Evolutionary conservation across 1,139 yeast species (phyloP).

Genomic region (Scheffersomyces quercinus): DNA sequence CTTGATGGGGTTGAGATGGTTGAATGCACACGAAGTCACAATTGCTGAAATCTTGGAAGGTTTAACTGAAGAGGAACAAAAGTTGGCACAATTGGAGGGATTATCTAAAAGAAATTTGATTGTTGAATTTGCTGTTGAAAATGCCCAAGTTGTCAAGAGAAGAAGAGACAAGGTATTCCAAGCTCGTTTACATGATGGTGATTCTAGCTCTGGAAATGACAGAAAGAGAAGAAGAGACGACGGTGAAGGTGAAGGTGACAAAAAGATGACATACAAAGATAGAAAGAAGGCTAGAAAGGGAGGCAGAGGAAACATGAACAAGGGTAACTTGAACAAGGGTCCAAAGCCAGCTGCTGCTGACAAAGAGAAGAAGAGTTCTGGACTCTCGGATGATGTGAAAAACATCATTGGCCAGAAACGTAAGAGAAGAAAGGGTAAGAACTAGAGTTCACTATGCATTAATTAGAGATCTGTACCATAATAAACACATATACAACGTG

Average conservation of each 20-base stretch:
- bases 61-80: constrained; percentile 66
- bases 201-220: constrained; percentile 12
- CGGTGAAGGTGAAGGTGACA: constrained; percentile 17
- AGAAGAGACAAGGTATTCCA: constrained; percentile 68
- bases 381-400: constrained; percentile 55
- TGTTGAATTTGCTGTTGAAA: constrained; percentile 94
- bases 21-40: constrained; percentile 88
- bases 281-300: constrained; percentile 22
- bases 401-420: constrained; percentile 69
- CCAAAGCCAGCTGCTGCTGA: constrained; percentile 19
- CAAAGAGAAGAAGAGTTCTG: constrained; percentile 31
- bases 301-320: constrained; percentile 23
- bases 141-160: constrained; percentile 89
- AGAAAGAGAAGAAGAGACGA: constrained; percentile 22
- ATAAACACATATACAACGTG: too few species aligned
- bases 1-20: constrained; percentile 95
- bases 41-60: constrained; percentile 72
- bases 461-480: too few species aligned
- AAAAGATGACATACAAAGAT: constrained; percentile 10
- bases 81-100: constrained; percentile 53
- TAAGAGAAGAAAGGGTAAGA: constrained; percentile 58
- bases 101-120: constrained; percentile 72
- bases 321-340: constrained; percentile 52
- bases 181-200: constrained; percentile 36
- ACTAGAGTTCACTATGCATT: constrained; percentile 12